Conservation (phyloP, 2,329 filamentous ascomycete species). For the Dichotomopilus funicola region DNA sequence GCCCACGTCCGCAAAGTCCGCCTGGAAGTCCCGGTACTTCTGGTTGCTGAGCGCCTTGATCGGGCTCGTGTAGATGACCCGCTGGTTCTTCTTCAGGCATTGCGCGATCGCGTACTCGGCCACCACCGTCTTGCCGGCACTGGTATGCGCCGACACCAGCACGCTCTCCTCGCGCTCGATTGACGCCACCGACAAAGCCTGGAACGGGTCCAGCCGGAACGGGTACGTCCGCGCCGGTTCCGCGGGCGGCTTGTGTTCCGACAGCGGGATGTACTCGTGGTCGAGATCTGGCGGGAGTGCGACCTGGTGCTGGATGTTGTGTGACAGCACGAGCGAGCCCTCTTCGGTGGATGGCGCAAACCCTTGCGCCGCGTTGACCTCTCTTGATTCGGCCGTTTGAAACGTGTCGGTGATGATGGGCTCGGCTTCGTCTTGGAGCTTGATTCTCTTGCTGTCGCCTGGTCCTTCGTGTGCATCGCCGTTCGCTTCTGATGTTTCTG, state of each 20-base stretch:
- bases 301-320: conserved; percentile 98
- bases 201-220: conserved; percentile 95
- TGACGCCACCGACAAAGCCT: conserved; percentile 87
- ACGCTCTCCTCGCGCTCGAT: conserved; percentile 97
- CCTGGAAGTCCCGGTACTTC: conserved; percentile 94
- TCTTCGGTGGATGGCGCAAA: conserved; percentile 56
- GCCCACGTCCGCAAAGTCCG: conserved; percentile 92
- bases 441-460: conserved; percentile 54
- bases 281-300: conserved; percentile 88
- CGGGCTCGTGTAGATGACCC: conserved; percentile 97
- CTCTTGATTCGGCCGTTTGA: conserved; percentile 87
- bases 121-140: conserved; percentile 95
- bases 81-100: conserved; percentile 92
- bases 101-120: conserved; percentile 98
- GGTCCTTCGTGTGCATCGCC: conserved; percentile 27
- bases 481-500: conserved; percentile 17
- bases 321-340: conserved; percentile 72
- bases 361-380: conserved; percentile 74
- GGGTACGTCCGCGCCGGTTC: conserved; percentile 77
- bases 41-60: conserved; percentile 99
- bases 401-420: conserved; percentile 90
- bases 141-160: conserved; percentile 92
- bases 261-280: conserved; percentile 92
- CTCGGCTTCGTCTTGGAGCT: conserved; percentile 58
- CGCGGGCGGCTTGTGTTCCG: conserved; percentile 83